A percentile compares a stretch with the other conserved stretches of the same genome.
phyloP scores from a whole-genome alignment of 345 rosid genomes.

The Citrus sp. region DNA sequence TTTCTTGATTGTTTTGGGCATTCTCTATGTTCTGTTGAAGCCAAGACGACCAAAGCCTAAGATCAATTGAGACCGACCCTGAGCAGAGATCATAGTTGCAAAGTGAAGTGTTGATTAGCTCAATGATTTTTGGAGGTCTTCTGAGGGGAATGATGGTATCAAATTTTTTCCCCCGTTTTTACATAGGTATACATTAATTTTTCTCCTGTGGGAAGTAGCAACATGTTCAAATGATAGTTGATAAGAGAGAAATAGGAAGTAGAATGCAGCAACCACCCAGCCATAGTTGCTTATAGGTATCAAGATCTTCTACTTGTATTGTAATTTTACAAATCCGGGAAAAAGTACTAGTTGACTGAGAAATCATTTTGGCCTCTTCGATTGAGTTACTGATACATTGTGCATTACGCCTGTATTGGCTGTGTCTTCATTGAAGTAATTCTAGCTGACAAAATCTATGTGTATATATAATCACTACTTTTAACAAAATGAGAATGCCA shows the following conservation, averaged over 20 bases:
- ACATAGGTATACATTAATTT: not conserved
- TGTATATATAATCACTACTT: no score
- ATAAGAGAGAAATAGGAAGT: not conserved
- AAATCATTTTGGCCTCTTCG: not conserved
- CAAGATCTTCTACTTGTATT: not conserved
- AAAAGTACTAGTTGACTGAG: not conserved
- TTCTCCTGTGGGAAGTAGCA: not conserved
- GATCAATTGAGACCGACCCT: slow-evolving; percentile 52
- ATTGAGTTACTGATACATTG: not conserved
- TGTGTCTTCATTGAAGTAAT: no score
- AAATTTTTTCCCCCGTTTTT: not conserved
- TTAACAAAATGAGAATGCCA: no score
- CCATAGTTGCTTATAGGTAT: not conserved
- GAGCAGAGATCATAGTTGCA: not conserved
- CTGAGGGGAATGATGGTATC: not conserved
- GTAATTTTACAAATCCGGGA: not conserved
- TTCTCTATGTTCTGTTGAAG: slow-evolving; percentile 62
- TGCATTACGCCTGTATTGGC: no score
- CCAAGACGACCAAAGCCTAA: slow-evolving; percentile 90
- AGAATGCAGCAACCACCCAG: not conserved
- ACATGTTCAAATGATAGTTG: not conserved
- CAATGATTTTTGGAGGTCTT: not conserved
- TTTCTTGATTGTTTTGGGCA: slow-evolving; percentile 52
- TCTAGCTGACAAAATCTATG: no score
- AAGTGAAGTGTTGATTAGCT: not conserved